Conservation (phyloP, 164 flowering plant genomes). For the Annona cherimola region DNA sequence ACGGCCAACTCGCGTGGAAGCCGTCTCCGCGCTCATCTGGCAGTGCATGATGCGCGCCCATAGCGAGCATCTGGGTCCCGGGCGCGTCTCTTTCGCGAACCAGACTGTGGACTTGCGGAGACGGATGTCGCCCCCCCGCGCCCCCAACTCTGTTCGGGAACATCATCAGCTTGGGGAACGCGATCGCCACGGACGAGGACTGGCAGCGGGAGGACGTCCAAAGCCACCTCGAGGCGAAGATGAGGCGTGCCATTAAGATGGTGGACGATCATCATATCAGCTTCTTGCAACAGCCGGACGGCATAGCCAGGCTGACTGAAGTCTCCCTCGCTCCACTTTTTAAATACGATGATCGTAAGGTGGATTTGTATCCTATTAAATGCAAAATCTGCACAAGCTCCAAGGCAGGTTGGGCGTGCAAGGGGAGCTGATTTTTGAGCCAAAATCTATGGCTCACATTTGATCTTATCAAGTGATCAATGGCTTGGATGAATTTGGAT, state of each 20-base stretch:
- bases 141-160: slow-evolving; percentile 18
- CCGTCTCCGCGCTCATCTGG: slow-evolving; percentile 49
- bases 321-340: neutral
- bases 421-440: no score
- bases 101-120: slow-evolving; percentile 20
- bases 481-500: no score
- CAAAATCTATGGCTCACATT: no score
- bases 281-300: neutral
- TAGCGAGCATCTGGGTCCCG: neutral
- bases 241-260: slow-evolving; percentile 1
- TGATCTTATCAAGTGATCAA: no score
- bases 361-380: neutral
- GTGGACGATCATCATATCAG: neutral
- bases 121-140: slow-evolving; percentile 16
- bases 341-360: neutral
- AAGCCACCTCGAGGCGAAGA: neutral
- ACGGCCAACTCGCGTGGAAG: slow-evolving; percentile 39
- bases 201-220: neutral
- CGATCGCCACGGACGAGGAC: neutral
- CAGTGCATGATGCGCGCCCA: slow-evolving; percentile 11
- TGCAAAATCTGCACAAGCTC: no score
- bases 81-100: neutral
- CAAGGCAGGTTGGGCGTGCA: no score
- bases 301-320: neutral
- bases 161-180: neutral